Conservation (phyloP, 192 early-diverging fungal species). For the Coemansia sp. region DNA sequence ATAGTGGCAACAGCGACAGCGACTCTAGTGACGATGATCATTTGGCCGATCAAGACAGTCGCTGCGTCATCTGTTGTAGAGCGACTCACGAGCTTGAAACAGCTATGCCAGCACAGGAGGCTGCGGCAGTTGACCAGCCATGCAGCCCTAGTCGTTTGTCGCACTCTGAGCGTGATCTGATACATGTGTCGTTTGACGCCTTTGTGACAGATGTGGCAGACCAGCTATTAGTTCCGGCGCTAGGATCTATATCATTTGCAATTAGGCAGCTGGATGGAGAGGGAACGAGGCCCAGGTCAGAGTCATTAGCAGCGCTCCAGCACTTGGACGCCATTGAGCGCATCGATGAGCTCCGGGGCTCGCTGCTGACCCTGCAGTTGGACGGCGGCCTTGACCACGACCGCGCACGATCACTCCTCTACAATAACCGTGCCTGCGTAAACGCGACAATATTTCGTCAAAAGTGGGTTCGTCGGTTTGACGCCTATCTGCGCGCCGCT, state of each 20-base stretch:
- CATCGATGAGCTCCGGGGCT: background rate
- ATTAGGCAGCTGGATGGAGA: constrained; percentile 17
- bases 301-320: background rate
- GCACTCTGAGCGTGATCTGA: constrained; percentile 17
- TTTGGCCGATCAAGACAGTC: background rate
- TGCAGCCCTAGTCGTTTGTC: constrained; percentile 7
- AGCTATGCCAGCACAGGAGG: background rate
- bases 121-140: background rate
- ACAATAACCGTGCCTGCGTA: constrained; percentile 39
- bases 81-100: background rate
- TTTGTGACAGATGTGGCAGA: constrained; percentile 18
- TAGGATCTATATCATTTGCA: constrained; percentile 34
- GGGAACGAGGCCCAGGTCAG: background rate
- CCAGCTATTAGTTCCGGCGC: constrained; percentile 10
- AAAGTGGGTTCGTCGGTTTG: constrained; percentile 26
- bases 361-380: constrained; percentile 14
- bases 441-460: constrained; percentile 25
- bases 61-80: background rate
- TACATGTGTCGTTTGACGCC: constrained; percentile 20
- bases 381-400: constrained; percentile 24
- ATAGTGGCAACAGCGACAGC: background rate
- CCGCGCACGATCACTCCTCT: constrained; percentile 28
- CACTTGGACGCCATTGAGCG: background rate
- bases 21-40: background rate
- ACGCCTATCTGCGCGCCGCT: background rate